Base-by-base conservation (phyloP, 495 filamentous ascomycete species). In the Hypoxylon lenormandii region DNA sequence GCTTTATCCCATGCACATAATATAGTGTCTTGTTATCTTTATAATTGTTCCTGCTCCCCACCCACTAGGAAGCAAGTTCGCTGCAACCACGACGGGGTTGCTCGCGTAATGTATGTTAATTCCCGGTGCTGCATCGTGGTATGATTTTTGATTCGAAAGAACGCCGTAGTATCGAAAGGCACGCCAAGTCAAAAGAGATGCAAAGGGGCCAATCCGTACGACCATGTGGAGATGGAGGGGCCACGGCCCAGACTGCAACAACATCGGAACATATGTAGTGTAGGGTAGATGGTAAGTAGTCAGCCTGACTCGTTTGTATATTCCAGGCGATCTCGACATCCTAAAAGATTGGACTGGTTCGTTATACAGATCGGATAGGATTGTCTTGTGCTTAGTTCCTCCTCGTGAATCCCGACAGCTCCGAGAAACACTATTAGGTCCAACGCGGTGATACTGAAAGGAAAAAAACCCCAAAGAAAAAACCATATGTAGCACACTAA, bases 101-200 rank as follows among this genome's bases (percentile, higher is more conserved):
- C 40, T 48, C 59, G 59, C 57, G 58, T 56, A 63, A 46, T 51
- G 54, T n/a, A n/a, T 11, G 53, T 50, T 46, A 70, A 60, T 61
- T 51, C 67, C 60, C 67, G 60, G 59, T 45, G 51, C 43, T 22
- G 28, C 54, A 38, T 28, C 42, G 38, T 59, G 48, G 40, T 52
- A 18, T 36, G 43, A 51, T 16, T 45, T 26, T 23, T 46, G 19
- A 38, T 52, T 51, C 38, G 49, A 52, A 45, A 30, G 48, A 33
- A 19, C 30, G 53, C 58, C 13, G 62, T 38, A 65, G 38, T 47
- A 52, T 65, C 18, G 16, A 36, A 63, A 18, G 45, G 5, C 43
- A n/a, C 42, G 56, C 67, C 67, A 66, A 70, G 67, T 70, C 46
- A 61, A 63, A 38, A 22, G 10, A 50, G 16, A 65, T 56, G 38